Conservation (phyloP, 257 asterid genomes). For the Parsonsia alboflavescens region DNA sequence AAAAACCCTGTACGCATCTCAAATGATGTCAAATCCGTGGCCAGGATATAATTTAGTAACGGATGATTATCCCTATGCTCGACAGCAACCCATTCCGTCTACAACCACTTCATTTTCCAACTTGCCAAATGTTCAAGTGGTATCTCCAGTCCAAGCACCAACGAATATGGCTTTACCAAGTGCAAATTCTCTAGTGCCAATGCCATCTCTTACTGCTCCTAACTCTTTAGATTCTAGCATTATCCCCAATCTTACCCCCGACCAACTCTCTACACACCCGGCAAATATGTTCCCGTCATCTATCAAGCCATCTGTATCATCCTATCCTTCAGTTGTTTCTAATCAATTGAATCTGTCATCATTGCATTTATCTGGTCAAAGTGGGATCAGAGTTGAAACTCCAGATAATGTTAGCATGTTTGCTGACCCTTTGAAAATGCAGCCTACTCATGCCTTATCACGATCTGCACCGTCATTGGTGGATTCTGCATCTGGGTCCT, state of each 20-base stretch:
- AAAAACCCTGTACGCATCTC: slow-evolving; percentile 31
- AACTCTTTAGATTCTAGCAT: slow-evolving; percentile 27
- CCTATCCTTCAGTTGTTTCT: slow-evolving; percentile 32
- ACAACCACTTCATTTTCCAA: slow-evolving; percentile 22
- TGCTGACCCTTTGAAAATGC: slow-evolving; percentile 29
- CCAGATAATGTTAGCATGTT: slow-evolving; percentile 28
- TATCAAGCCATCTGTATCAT: slow-evolving; percentile 30
- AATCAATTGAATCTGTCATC: slow-evolving; percentile 34
- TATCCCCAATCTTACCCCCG: slow-evolving; percentile 27
- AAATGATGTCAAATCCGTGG: slow-evolving; percentile 35
- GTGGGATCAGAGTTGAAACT: slow-evolving; percentile 31
- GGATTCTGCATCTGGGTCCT: slow-evolving; percentile 35
- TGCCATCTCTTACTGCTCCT: slow-evolving; percentile 31
- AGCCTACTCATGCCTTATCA: slow-evolving; percentile 30
- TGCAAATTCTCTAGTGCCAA: slow-evolving; percentile 27
- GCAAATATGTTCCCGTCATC: slow-evolving; percentile 25
- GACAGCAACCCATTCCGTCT: slow-evolving; percentile 30
- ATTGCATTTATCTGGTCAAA: slow-evolving; percentile 32
- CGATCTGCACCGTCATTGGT: slow-evolving; percentile 34
- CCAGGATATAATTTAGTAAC: slow-evolving; percentile 35
- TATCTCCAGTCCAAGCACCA: slow-evolving; percentile 20
- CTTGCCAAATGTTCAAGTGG: slow-evolving; percentile 27
- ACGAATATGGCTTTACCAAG: slow-evolving; percentile 21
- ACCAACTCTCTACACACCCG: slow-evolving; percentile 25
- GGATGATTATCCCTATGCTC: slow-evolving; percentile 28